Conservation (phyloP, 768 basidiomycete species). For the Hypsizygus marmoreus region DNA sequence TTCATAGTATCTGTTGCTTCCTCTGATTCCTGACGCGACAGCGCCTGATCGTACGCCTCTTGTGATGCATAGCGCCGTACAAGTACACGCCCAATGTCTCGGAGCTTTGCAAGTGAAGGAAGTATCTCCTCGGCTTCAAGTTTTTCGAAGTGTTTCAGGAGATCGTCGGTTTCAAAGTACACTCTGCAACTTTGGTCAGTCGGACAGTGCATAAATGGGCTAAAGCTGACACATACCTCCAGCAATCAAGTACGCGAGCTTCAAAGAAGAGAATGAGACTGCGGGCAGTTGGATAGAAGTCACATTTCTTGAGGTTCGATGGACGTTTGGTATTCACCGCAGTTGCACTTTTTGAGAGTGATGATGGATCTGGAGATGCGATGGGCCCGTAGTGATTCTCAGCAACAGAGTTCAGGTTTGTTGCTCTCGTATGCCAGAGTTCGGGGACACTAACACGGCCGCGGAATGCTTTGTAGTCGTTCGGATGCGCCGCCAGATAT, state of each 20-base stretch:
- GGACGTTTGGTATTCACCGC: constrained; percentile 20
- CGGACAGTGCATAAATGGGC: not conserved
- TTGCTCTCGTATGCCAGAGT: constrained; percentile 22
- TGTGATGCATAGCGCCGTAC: constrained; percentile 10
- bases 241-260: constrained; percentile 17
- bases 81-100: not conserved
- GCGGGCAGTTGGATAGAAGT: constrained; percentile 22
- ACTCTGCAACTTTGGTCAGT: not conserved
- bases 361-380: constrained; percentile 18
- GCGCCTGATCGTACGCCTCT: constrained; percentile 12
- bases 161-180: constrained; percentile 1
- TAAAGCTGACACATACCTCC: constrained; percentile 1
- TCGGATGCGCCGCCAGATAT: constrained; percentile 15
- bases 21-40: constrained; percentile 5
- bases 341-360: constrained; percentile 16
- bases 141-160: not conserved
- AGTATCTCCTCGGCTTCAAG: not conserved
- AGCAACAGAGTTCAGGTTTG: constrained; percentile 18
- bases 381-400: constrained; percentile 21
- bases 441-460: constrained; percentile 19
- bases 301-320: constrained; percentile 20
- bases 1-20: constrained; percentile 6
- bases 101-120: not conserved
- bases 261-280: constrained; percentile 24
- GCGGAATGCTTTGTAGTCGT: constrained; percentile 19